Base-by-base conservation (phyloP, 345 rosid genomes). In the Schrenkiella parvula region DNA sequence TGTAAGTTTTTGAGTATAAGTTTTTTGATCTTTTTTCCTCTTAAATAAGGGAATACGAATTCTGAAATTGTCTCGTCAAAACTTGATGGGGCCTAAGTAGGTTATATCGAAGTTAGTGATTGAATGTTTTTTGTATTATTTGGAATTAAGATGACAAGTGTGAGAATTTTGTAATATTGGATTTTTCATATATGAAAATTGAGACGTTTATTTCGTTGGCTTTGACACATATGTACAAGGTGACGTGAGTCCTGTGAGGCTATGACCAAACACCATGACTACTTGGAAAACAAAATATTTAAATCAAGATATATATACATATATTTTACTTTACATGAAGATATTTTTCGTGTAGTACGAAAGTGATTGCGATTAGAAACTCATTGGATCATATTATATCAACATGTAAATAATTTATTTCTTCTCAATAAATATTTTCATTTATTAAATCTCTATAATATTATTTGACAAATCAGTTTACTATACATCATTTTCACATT, bases 161-260 rank as follows among this genome's bases (percentile, higher is more conserved):
- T 58, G 19, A 44, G 57, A n/a, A n/a, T n/a, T n/a, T n/a, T n/a
- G n/a, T n/a, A n/a, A n/a, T n/a, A n/a, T n/a, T n/a, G n/a, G n/a
- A n/a, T n/a, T n/a, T n/a, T n/a, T 46, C 26, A 9, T 46, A 46
- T 18, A 17, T 17, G 19, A 67, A 52, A 68, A 55, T 18, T 15
- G 58, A 58, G 58, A 46, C 19, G 38, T 58, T 60, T 15, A 70
- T 70, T 60, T 59, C 28, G 23, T 10, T 48, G 56, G 56, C 57
- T 25, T 46, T 23, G n/a, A 46, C 26, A 35, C 48, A 59, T 58
- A 34, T 35, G 67, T 35, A 58, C 59, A 26, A 38, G 5, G 5
- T 17, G 37, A 28, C 21, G 21, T 31, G 18, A 44, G 46, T 22
- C 35, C 6, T n/a, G n/a, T n/a, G n/a, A n/a, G n/a, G n/a, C n/a